These are phyloP conservation scores for Hymenoscyphus albidus DNA, from an alignment of 2,329 filamentous ascomycete genomes.

Conservation along the genomic window DNA sequence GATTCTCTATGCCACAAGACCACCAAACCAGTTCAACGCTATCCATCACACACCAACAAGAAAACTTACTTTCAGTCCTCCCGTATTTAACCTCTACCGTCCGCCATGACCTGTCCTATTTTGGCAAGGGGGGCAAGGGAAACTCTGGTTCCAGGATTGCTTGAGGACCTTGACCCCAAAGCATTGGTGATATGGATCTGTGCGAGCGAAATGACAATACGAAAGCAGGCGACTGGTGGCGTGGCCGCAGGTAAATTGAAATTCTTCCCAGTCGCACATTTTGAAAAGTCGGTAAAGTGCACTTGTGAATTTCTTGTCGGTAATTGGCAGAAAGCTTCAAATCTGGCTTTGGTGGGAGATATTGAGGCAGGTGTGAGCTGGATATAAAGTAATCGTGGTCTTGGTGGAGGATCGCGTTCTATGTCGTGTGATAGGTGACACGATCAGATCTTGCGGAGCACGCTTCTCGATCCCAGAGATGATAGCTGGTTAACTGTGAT, in stretches of 20 bases:
- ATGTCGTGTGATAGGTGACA: conserved; percentile 1
- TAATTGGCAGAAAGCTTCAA: neutral
- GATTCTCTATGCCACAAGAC: neutral
- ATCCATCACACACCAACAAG: neutral
- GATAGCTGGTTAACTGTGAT: neutral
- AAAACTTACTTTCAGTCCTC: neutral
- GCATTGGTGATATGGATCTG: conserved; percentile 67
- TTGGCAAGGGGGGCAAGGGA: conserved; percentile 49
- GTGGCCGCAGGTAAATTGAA: conserved; percentile 64
- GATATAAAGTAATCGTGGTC: neutral
- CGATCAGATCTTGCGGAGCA: neutral
- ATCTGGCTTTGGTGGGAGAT: neutral
- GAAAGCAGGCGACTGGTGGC: conserved; percentile 56
- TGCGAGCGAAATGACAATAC: conserved; percentile 72
- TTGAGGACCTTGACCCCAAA: conserved; percentile 63
- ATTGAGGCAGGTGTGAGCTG: neutral
- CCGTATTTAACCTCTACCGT: neutral
- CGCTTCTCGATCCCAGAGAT: neutral
- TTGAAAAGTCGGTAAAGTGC: neutral
- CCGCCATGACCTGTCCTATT: conserved; percentile 10
- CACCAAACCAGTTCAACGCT: neutral
- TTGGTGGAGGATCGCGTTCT: neutral
- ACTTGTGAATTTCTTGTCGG: neutral
- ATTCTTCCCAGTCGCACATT: conserved; percentile 72
- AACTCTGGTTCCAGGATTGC: conserved; percentile 53